Base-by-base conservation (phyloP, 257 asterid species). In the Oldenlandia corymbosa region DNA sequence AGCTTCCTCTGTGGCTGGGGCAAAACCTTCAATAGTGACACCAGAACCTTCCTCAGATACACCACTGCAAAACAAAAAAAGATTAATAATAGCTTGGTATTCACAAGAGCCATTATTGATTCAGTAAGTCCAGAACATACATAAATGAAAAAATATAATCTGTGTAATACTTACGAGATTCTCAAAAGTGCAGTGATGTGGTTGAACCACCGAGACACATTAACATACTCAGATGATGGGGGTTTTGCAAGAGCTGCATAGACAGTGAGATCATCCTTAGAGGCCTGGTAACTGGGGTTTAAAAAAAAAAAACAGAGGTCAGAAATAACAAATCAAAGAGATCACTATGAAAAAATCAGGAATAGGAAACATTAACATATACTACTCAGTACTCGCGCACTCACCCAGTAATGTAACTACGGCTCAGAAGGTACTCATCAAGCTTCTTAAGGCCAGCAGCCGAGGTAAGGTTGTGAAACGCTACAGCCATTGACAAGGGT, bases 361-460 rank as follows among this genome's bases (percentile, higher is more conserved):
- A 39, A 42, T 1, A 26, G 24, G 10, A 50, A 16, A 37, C 10
- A 52, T 62, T n/a, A n/a, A n/a, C n/a, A n/a, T n/a, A n/a, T n/a
- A n/a, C n/a, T n/a, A n/a, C n/a, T n/a, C n/a, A n/a, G n/a, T n/a
- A n/a, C n/a, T n/a, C n/a, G n/a, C n/a, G n/a, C n/a, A 76, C 85
- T 73, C 27, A 92, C 98, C 97, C 98, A 32, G 93, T 51, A 30
- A 92, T 83, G 75, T 89, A 92, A 78, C 98, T 92, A 65, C 93
- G 89, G 17, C 85, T 73, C 60, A 92, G 62, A 46, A 92, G 96
- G 81, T 78, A 86, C n/a, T 85, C 96, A 63, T 92, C 97, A 49
- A 92, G 94, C 80, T 87, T 89, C 86, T 87, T 83, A 70, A 87
- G 84, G 46, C 97, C 97, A 60, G 93, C 70, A 1, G 66, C 81